These are phyloP conservation scores for Fusarium coicis DNA, from an alignment of 2,329 filamentous ascomycete genomes.

Conservation along the genomic window DNA sequence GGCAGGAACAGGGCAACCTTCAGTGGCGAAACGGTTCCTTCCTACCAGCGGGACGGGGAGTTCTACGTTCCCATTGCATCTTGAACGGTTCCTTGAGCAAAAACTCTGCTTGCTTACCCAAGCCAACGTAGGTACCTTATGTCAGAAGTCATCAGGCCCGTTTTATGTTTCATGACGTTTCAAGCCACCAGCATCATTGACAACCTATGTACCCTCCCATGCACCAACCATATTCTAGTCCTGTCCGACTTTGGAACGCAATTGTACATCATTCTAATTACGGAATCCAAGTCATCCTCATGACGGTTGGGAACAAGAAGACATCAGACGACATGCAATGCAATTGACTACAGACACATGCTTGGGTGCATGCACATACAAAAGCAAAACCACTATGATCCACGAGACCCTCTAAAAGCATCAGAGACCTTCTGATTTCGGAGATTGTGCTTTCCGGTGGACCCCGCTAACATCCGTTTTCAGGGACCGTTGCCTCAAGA, in stretches of 20 bases:
- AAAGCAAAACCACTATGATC: not conserved
- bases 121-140: not conserved
- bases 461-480: conserved; percentile 9
- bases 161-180: conserved; percentile 32
- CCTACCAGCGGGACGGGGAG: conserved; percentile 33
- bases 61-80: conserved; percentile 29
- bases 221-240: conserved; percentile 10
- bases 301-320: not conserved
- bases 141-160: conserved; percentile 11
- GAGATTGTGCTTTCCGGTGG: conserved; percentile 25
- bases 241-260: not conserved
- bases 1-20: conserved; percentile 13
- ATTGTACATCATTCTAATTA: not conserved
- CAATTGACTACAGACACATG: not conserved
- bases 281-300: not conserved
- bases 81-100: conserved; percentile 7
- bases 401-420: not conserved
- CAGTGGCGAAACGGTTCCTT: conserved; percentile 37
- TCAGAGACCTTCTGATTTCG: conserved; percentile 18
- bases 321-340: not conserved
- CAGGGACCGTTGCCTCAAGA: conserved; percentile 22
- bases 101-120: conserved; percentile 17
- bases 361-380: not conserved
- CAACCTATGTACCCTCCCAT: not conserved
- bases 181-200: conserved; percentile 27